These are phyloP conservation scores for Omphalotus guepiniiformis DNA, from an alignment of 768 basidiomycete genomes.

Conservation along the genomic window DNA sequence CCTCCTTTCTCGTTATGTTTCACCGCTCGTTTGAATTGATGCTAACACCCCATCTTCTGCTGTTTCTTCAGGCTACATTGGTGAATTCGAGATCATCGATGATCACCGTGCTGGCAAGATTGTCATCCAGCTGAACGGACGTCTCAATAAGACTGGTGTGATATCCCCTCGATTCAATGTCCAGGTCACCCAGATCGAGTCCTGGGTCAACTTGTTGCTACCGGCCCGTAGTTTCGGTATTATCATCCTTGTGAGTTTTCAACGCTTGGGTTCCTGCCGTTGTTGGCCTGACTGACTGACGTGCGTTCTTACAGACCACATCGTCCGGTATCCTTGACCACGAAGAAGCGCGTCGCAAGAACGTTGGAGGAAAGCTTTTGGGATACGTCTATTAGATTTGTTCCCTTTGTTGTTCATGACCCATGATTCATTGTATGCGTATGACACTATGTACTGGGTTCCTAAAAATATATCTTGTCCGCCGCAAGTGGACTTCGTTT, in stretches of 20 bases:
- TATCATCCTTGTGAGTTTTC: constrained; percentile 77
- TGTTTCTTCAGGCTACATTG: constrained; percentile 79
- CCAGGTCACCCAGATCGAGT: constrained; percentile 86
- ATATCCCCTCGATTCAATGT: constrained; percentile 99
- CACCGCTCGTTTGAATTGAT: constrained; percentile 11
- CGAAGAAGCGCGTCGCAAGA: constrained; percentile 97
- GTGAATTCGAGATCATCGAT: constrained; percentile 97
- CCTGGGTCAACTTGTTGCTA: constrained; percentile 95
- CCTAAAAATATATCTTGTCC: too few species aligned
- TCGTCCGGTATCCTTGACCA: constrained; percentile 98
- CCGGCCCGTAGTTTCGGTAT: constrained; percentile 96
- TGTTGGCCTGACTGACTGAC: neutral
- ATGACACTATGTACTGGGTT: too few species aligned
- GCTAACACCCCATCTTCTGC: constrained; percentile 12
- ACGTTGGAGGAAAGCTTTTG: constrained; percentile 92
- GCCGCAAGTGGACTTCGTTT: too few species aligned
- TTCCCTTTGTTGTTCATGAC: neutral
- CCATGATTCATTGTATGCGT: too few species aligned
- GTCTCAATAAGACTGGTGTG: constrained; percentile 99
- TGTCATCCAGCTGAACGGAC: constrained; percentile 96
- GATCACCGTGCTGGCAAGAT: constrained; percentile 99
- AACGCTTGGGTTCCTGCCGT: neutral
- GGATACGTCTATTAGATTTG: constrained; percentile 81
- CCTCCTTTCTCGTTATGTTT: constrained; percentile 13
- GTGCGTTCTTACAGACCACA: constrained; percentile 61